phyloP scores from a whole-genome alignment of 495 filamentous ascomycete species.

The Penicillium crystallinum region DNA sequence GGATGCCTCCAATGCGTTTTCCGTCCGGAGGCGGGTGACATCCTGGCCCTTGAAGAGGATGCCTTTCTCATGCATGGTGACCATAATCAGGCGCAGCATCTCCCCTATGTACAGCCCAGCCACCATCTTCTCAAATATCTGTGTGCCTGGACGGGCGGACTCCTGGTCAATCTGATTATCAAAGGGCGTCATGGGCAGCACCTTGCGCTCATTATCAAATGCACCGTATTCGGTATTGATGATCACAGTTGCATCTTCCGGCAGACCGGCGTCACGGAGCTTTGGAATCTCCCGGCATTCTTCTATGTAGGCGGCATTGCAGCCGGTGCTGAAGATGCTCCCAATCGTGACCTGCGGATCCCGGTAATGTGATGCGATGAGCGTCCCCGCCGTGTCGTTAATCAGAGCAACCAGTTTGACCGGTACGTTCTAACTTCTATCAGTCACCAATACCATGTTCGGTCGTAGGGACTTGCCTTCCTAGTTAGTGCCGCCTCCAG shows the following conservation, averaged over 20 bases:
- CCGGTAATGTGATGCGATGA: conserved; percentile 87
- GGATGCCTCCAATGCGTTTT: conserved; percentile 74
- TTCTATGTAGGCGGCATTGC: conserved; percentile 96
- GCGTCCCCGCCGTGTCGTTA: conserved; percentile 92
- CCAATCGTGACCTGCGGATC: conserved; percentile 81
- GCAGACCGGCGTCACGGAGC: conserved; percentile 72
- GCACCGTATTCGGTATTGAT: conserved; percentile 99
- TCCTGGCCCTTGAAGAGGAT: conserved; percentile 35
- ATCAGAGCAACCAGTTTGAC: conserved; percentile 82
- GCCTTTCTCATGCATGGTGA: conserved; percentile 30
- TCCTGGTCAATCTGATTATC: conserved; percentile 35
- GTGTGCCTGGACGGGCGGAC: conserved; percentile 40
- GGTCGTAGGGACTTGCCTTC: conserved; percentile 44
- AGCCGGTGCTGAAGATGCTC: conserved; percentile 94
- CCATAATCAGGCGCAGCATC: conserved; percentile 37
- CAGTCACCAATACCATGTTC: background rate
- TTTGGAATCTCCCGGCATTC: conserved; percentile 77
- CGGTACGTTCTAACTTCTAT: conserved; percentile 58
- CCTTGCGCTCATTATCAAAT: conserved; percentile 85
- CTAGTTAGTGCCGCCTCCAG: conserved; percentile 74
- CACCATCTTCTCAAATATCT: conserved; percentile 48
- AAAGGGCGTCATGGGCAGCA: conserved; percentile 55
- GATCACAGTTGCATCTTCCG: conserved; percentile 74
- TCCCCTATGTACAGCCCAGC: conserved; percentile 46
- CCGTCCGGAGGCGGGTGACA: conserved; percentile 54